phyloP scores from a whole-genome alignment of 768 basidiomycete genomes.

The Austroboletus eburneus region DNA sequence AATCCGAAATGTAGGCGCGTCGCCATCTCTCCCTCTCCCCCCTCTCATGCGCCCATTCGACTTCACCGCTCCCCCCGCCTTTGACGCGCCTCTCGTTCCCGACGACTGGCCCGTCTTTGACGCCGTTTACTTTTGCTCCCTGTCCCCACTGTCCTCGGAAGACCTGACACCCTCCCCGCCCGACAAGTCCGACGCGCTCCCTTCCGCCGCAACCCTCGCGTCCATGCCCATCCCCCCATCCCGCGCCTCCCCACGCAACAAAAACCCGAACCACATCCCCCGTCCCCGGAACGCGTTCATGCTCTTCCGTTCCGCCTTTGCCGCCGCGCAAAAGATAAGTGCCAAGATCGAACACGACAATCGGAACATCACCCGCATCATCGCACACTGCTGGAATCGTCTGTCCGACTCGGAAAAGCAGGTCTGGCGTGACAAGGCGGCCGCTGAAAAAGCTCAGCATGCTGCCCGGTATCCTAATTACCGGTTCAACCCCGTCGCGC shows the following conservation, averaged over 20 bases:
- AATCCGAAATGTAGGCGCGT: conserved; percentile 3
- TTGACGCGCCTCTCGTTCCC: conserved; percentile 14
- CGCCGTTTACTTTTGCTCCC: conserved; percentile 5
- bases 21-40: not conserved
- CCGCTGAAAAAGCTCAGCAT: conserved; percentile 49
- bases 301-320: conserved; percentile 61
- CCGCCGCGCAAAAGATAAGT: conserved; percentile 45
- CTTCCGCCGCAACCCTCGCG: conserved; percentile 20
- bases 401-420: conserved; percentile 48
- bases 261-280: conserved; percentile 39
- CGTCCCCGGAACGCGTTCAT: conserved; percentile 44
- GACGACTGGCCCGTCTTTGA: conserved; percentile 27
- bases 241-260: conserved; percentile 26
- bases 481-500: conserved; percentile 45
- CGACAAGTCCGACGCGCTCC: not conserved
- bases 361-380: conserved; percentile 54
- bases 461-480: conserved; percentile 48
- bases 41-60: conserved; percentile 19
- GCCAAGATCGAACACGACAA: conserved; percentile 52
- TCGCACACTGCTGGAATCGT: conserved; percentile 52
- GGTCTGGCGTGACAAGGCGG: conserved; percentile 48
- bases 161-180: conserved; percentile 11
- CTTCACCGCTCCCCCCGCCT: conserved; percentile 3
- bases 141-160: conserved; percentile 11
- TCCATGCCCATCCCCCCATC: conserved; percentile 30